These are phyloP conservation scores for Boechera retrofracta DNA, from an alignment of 345 rosid genomes.

Conservation along the genomic window DNA sequence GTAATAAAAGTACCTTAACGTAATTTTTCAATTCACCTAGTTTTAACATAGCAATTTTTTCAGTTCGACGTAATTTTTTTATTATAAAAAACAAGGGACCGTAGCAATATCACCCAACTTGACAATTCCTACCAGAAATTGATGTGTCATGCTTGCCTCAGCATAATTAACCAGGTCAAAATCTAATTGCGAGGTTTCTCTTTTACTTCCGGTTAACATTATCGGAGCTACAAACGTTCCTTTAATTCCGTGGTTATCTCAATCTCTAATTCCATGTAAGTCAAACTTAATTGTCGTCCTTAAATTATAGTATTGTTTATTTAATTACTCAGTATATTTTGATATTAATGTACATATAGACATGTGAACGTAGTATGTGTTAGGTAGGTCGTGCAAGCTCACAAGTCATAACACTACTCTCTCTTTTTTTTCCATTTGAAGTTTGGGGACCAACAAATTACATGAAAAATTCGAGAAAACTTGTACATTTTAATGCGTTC, in stretches of 20 bases:
- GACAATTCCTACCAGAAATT: background rate
- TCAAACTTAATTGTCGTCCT: background rate
- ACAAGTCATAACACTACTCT: slow-evolving; percentile 17
- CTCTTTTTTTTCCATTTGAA: background rate
- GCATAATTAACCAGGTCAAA: slow-evolving; percentile 11
- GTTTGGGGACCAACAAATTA: slow-evolving; percentile 4
- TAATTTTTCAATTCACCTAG: background rate
- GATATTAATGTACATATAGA: slow-evolving; percentile 5
- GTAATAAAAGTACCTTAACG: background rate
- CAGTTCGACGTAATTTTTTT: no score
- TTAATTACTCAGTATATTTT: background rate
- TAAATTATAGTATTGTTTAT: background rate
- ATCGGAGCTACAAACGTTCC: background rate
- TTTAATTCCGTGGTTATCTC: background rate
- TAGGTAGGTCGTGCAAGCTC: slow-evolving; percentile 36
- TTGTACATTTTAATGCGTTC: background rate
- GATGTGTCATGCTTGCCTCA: slow-evolving; percentile 36
- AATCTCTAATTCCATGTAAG: background rate
- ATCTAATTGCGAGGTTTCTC: background rate
- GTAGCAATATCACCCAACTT: background rate
- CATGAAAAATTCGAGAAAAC: background rate
- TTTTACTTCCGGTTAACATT: slow-evolving; percentile 6
- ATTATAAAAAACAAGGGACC: no score
- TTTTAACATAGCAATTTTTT: background rate
- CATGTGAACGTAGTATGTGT: slow-evolving; percentile 28